Evolutionary conservation across 208 protist genomes (phyloP), one percentile per base, ranked within the genome.

Genomic region (Phytomonas sp.): DNA sequence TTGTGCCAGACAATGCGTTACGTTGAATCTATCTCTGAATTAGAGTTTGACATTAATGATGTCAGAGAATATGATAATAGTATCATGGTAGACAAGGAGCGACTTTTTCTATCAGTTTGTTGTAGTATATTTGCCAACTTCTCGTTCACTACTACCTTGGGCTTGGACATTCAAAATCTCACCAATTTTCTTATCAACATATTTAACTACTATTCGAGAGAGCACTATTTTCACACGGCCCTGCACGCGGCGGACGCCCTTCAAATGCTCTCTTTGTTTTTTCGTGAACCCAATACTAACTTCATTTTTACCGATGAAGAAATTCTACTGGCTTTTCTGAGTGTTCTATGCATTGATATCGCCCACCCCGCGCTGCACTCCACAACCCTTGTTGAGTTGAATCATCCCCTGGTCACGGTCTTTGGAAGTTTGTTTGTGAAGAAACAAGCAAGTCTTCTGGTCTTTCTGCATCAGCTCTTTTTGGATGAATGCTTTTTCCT

Each of bases 231-330:
- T 67, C 87, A 94, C 72, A 94, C 90, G 68, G 73, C 84, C 60
- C 74, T 84, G 23, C 92, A 96, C 73, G 89, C 88, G 15, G 87
- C 82, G 0, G 92, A 96, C 68, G 83, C 87, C 28, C 63, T 92
- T 56, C 92, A 96, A 73, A 94, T 92, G 82, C 64, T 91, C 33
- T 94, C 81, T 11, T 72, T 95, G 8, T 92, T 94, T 43, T 82
- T 96, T 30, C 68, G 88, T 11, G 85, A 92, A 34, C 82, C 83
- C 13, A 77, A 79, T 32, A 76, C 88, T 34, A 87, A 84, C 53
- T 81, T 85, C 40, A 70, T 94, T 30, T 96, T 94, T 65, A 88
- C 85, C 0, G 84, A 95, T 36, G 82, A 96, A 36, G 91, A 98
- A 34, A 80, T 95, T 26, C 76, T 97, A n/a, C 71, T 87, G 15